phyloP scores from a whole-genome alignment of 352 stramenopile species.

The Phytopythium delawarense region DNA sequence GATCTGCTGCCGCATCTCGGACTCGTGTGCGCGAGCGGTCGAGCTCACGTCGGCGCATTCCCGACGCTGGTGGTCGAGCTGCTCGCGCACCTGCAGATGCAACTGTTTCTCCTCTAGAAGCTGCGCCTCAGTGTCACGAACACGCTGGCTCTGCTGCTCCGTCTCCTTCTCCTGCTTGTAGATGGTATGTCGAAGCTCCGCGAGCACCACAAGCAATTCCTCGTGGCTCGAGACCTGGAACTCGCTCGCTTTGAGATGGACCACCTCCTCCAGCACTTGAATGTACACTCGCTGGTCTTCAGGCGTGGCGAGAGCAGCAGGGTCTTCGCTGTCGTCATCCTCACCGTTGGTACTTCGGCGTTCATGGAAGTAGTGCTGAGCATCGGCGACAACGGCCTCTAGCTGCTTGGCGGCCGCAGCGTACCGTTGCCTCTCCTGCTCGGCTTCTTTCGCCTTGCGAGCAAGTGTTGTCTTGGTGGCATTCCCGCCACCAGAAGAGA shows the following conservation, averaged over 20 bases:
- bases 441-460: conserved; percentile 33
- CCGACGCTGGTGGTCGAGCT: conserved; percentile 2
- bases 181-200: conserved; percentile 73
- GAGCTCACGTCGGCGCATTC: background rate
- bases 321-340: conserved; percentile 1
- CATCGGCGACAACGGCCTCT: conserved; percentile 30
- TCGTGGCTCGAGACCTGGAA: conserved; percentile 67
- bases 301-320: background rate
- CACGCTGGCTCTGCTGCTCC: conserved; percentile 15
- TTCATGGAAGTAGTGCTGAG: conserved; percentile 33
- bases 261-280: conserved; percentile 68
- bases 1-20: conserved; percentile 1
- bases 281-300: conserved; percentile 65
- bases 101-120: conserved; percentile 22
- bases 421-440: conserved; percentile 39
- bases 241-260: conserved; percentile 69
- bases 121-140: conserved; percentile 14
- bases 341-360: conserved; percentile 8
- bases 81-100: conserved; percentile 18
- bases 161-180: conserved; percentile 67
- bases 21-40: background rate
- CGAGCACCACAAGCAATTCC: conserved; percentile 69
- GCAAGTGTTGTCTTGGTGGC: conserved; percentile 22
- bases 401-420: conserved; percentile 30
- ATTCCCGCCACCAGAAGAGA: background rate